phyloP scores from a whole-genome alignment of 2,329 filamentous ascomycete species.

The Bipolaris sorokiniana region DNA sequence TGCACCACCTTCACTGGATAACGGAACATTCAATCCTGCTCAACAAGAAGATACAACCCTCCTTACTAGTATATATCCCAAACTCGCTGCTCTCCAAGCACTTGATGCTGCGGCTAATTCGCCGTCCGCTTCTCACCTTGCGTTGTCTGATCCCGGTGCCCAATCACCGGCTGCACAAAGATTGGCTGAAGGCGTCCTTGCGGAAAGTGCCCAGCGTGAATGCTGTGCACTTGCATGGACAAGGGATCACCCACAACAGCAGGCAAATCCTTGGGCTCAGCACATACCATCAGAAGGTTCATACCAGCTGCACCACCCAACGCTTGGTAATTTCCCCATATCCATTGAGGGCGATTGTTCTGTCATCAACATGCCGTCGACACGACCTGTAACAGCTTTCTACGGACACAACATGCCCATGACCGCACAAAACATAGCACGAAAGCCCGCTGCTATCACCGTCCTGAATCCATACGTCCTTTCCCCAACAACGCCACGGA shows the following conservation, averaged over 20 bases:
- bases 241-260: constrained; percentile 44
- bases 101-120: constrained; percentile 55
- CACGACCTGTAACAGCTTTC: constrained; percentile 49
- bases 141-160: constrained; percentile 70
- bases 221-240: constrained; percentile 73
- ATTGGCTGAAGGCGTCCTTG: constrained; percentile 64
- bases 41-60: constrained; percentile 42
- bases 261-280: constrained; percentile 47
- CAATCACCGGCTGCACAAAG: constrained; percentile 68
- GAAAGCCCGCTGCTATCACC: constrained; percentile 44
- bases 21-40: constrained; percentile 33
- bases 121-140: constrained; percentile 57
- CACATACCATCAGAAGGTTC: constrained; percentile 47
- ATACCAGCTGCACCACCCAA: constrained; percentile 56
- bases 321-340: constrained; percentile 52
- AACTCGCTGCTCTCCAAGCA: constrained; percentile 54
- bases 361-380: constrained; percentile 46
- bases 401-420: constrained; percentile 48
- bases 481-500: constrained; percentile 43
- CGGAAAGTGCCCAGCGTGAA: constrained; percentile 70
- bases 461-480: constrained; percentile 49
- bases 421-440: constrained; percentile 39
- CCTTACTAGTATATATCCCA: constrained; percentile 54
- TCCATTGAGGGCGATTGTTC: constrained; percentile 52
- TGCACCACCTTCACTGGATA: constrained; percentile 45